A percentile compares a stretch with the other conserved stretches of the same genome.
Evolutionary conservation across 306 rosid species (phyloP).

Genomic region (Lotus japonicus): DNA sequence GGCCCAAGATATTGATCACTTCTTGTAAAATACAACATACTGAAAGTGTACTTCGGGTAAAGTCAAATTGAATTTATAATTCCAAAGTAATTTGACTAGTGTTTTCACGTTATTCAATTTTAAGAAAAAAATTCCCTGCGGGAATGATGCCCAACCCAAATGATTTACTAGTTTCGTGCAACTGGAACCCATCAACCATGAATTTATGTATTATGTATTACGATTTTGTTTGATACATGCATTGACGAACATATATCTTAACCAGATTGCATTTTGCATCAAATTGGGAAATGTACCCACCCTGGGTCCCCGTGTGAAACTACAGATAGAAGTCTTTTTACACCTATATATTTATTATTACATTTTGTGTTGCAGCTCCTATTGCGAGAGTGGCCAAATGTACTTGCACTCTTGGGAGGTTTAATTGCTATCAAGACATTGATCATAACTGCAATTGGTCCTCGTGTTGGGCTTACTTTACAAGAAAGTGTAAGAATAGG

Average conservation of each 20-base stretch:
- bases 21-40: background rate
- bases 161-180: constrained; percentile 3
- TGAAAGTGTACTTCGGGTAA: constrained; percentile 8
- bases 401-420: constrained; percentile 88
- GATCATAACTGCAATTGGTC: constrained; percentile 95
- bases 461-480: constrained; percentile 86
- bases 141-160: background rate
- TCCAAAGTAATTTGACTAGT: background rate
- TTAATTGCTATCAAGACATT: constrained; percentile 83
- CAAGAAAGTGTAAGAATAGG: constrained; percentile 99
- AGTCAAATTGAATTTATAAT: background rate
- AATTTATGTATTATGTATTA: background rate
- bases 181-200: background rate
- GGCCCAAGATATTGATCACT: constrained; percentile 13
- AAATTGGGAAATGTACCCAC: constrained; percentile 2
- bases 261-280: background rate
- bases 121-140: background rate
- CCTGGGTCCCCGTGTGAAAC: background rate
- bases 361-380: constrained; percentile 64
- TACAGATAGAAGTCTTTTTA: background rate
- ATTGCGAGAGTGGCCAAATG: constrained; percentile 96
- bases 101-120: background rate
- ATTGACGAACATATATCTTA: background rate
- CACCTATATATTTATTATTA: background rate
- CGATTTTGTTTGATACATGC: background rate